Base-by-base conservation (phyloP, 176 grass and related monocot genomes). In the Carex myosuroides region DNA sequence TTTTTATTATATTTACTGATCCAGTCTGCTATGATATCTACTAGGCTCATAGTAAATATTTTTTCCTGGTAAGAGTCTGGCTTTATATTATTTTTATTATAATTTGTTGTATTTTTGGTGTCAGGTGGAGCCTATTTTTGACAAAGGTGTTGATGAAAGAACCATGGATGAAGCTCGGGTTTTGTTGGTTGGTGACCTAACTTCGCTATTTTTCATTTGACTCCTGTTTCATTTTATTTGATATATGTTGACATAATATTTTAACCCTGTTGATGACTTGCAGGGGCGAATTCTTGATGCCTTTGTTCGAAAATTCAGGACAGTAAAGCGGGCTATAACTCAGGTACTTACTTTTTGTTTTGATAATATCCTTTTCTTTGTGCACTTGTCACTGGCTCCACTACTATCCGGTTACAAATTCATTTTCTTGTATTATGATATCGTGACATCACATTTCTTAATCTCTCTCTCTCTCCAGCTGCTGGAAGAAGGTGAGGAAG, bases 61-160 rank as follows among this genome's bases (percentile, higher is more conserved):
- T 55, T n/a, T 8, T 42, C 8, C 8, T 60, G 66, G 58, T 76
- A 72, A 62, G 61, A 81, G 22, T 16, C 2, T 46, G 79, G 64
- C n/a, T 32, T 76, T 37, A 17, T 82, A 60, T 76, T 68, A 6
- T 53, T 87, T 32, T 85, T 39, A 73, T 67, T 63, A 6, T 11
- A 44, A 35, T 16, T 83, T 85, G 74, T 83, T 85, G 74, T 4
- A 53, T 81, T 84, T 89, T 9, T 90, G 64, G 62, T 89, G 55
- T 60, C 59, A 99, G 96, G 96, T 99, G 54, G 96, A 99, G 87
- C 96, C 96, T 56, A 99, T 99, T 87, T 99, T 95, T 89, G 93
- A 99, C 76, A 99, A 99, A 84, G 96, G 96, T 79, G 84, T 95
- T 67, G 93, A 99, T 69, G 93, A 92, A 79, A 89, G 88, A 88